Conservation (phyloP, 768 basidiomycete species). For the Phanerochaete carnosa region DNA sequence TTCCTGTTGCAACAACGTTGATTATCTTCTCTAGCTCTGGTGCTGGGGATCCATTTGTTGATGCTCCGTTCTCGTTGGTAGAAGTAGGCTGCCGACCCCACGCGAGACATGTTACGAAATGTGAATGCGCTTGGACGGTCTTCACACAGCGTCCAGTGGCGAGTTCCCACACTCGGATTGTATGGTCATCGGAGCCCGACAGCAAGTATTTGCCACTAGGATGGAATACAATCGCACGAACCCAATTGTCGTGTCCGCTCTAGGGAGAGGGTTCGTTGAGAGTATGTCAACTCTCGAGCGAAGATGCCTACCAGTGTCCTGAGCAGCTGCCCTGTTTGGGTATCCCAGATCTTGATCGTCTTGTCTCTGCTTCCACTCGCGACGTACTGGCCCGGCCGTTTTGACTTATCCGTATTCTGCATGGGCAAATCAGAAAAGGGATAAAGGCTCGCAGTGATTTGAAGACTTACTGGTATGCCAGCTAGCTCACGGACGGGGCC, state of each 20-base stretch:
- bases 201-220: slow-evolving; percentile 86
- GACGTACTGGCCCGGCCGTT: slow-evolving; percentile 55
- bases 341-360: slow-evolving; percentile 90
- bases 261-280: slow-evolving; percentile 21
- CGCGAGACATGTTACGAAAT: slow-evolving; percentile 77
- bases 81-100: slow-evolving; percentile 67
- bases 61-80: slow-evolving; percentile 27
- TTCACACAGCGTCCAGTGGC: slow-evolving; percentile 82
- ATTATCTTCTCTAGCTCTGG: slow-evolving; percentile 53
- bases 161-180: slow-evolving; percentile 88
- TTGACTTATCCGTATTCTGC: slow-evolving; percentile 49
- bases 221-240: slow-evolving; percentile 85
- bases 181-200: slow-evolving; percentile 92
- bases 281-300: not conserved
- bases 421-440: slow-evolving; percentile 4
- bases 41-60: slow-evolving; percentile 29
- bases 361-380: slow-evolving; percentile 89
- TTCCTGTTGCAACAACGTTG: slow-evolving; percentile 67
- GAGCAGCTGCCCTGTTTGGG: slow-evolving; percentile 75
- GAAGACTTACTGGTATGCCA: slow-evolving; percentile 56
- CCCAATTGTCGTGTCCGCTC: slow-evolving; percentile 88
- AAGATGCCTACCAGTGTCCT: slow-evolving; percentile 58
- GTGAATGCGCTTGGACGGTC: slow-evolving; percentile 82
- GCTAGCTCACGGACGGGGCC: slow-evolving; percentile 74
- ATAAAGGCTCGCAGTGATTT: not conserved